Conservation (phyloP, 2,329 filamentous ascomycete species). For the Aspergillus persii region DNA sequence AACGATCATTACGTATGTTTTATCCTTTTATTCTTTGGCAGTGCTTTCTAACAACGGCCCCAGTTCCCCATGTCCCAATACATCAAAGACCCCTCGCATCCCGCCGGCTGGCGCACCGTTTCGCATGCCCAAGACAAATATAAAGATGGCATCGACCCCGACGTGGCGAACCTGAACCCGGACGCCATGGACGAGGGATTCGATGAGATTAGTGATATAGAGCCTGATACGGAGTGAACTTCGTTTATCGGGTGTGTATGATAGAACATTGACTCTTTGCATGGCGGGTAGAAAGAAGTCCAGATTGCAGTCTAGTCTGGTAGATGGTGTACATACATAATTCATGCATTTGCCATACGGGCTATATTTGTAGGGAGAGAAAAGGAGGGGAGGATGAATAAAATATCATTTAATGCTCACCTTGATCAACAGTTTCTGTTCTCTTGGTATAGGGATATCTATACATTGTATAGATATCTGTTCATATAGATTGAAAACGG, state of each 20-base stretch:
- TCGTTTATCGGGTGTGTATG: slow-evolving; percentile 3
- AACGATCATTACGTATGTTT: slow-evolving; percentile 81
- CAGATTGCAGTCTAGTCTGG: background rate
- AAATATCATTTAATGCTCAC: no score
- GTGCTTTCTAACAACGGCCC: slow-evolving; percentile 8
- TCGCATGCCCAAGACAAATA: slow-evolving; percentile 51
- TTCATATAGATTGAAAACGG: no score
- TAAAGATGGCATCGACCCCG: slow-evolving; percentile 33
- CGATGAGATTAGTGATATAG: slow-evolving; percentile 37
- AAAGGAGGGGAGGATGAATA: no score
- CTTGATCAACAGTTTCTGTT: no score
- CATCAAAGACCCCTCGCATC: slow-evolving; percentile 53
- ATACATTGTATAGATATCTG: no score
- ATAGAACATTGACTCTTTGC: background rate
- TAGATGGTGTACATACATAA: background rate
- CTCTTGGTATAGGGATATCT: no score
- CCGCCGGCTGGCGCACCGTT: slow-evolving; percentile 58
- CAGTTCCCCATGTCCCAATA: slow-evolving; percentile 66
- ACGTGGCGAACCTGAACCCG: slow-evolving; percentile 44
- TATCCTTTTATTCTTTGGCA: background rate
- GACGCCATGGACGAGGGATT: slow-evolving; percentile 47
- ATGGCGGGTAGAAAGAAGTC: no score
- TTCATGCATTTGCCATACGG: no score
- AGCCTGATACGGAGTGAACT: slow-evolving; percentile 31
- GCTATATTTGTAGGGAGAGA: no score